Evolutionary conservation across 345 rosid species (phyloP).

Genomic region (Gossypium arboreum): DNA sequence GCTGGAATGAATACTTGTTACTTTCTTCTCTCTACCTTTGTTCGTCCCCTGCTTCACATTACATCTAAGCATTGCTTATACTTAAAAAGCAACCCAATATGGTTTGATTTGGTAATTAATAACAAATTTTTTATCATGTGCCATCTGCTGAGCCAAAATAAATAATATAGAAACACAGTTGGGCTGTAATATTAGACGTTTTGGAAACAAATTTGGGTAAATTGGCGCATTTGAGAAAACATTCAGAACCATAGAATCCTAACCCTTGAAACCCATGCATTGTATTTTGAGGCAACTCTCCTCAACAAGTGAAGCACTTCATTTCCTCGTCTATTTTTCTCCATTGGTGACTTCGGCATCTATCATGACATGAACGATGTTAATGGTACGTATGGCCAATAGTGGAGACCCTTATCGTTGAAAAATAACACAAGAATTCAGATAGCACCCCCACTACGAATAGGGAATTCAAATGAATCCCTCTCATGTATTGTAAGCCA

Average conservation of each 20-base stretch:
- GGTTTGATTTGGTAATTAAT: not conserved
- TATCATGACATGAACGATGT: not conserved
- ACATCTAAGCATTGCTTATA: not conserved
- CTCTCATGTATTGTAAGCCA: too few species aligned
- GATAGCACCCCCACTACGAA: not conserved
- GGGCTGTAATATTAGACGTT: conserved; percentile 26
- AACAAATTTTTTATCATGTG: conserved; percentile 23
- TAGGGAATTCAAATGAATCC: too few species aligned
- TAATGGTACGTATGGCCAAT: not conserved
- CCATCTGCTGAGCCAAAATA: conserved; percentile 13
- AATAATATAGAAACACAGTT: conserved; percentile 11
- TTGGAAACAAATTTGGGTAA: not conserved
- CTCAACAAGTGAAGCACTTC: too few species aligned
- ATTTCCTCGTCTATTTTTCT: too few species aligned
- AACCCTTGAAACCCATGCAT: conserved; percentile 7
- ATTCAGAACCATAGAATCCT: conserved; percentile 6
- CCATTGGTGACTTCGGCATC: too few species aligned
- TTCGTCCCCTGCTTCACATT: not conserved
- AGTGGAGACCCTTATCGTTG: too few species aligned
- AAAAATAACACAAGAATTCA: not conserved
- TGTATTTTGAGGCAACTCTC: not conserved
- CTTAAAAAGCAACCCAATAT: not conserved
- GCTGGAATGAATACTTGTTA: not conserved
- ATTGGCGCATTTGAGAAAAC: not conserved
- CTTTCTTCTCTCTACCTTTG: not conserved